Evolutionary conservation across 106 monocot genomes (phyloP), one percentile per base, ranked within the genome.

Genomic region (Vanilla planifolia): DNA sequence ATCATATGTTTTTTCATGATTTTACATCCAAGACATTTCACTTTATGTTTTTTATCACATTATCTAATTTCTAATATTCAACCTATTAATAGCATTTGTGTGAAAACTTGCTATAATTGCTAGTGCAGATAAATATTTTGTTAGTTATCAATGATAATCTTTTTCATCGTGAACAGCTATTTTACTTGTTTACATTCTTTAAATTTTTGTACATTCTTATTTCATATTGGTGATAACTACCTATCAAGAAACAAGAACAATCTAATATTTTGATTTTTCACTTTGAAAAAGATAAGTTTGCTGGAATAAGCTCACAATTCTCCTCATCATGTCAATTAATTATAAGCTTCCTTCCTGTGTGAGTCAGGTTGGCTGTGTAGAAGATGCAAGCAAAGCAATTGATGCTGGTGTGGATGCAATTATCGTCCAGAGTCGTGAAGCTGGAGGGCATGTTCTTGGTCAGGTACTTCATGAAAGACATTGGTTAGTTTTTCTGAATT

Each of bases 371-470:
- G 90, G 90, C 8, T 60, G 35, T 48, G 50, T 74, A 74, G 82
- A 82, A 64, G 82, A 79, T 48, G 90, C 85, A 44, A 71, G 67
- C 28, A 91, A 85, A 63, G 85, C 90, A 11, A 73, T 64, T 60
- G 51, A 48, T 62, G 85, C 90, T 51, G 85, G 82, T 58, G 90
- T 91, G 5, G 90, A 91, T 82, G 78, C 73, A 57, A 76, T 85
- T 62, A 77, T 91, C 51, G 82, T 91, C 69, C 90, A 91, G 78
- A 82, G 90, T 51, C 67, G 19, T 40, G 90, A 91, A 41, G 90
- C 90, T 22, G 90, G 90, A 33, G 90, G 90, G 0, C 90, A 91
- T 40, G 66, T 91, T 15, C 29, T 79, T 73, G 85, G 81, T 35
- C 71, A 85, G 89, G 89, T 84, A 77, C 46, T 34, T 28, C 27